These are phyloP conservation scores for Cercospora zeae-maydis DNA, from an alignment of 2,329 filamentous ascomycete genomes.

Conservation along the genomic window DNA sequence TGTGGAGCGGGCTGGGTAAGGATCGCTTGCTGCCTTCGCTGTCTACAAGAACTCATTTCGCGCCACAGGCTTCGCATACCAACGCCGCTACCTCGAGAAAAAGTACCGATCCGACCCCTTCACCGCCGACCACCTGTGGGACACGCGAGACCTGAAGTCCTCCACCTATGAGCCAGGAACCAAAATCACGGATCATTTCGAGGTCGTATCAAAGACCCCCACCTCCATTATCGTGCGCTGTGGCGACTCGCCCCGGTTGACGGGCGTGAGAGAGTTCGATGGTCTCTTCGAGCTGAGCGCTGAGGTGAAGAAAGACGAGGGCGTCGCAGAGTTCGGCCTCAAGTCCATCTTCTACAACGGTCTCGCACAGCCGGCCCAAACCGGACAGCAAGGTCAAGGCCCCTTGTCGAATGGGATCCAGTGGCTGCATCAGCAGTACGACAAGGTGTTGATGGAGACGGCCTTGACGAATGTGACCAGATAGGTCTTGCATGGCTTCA, in stretches of 20 bases:
- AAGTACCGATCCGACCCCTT: slow-evolving; percentile 54
- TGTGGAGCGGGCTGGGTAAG: slow-evolving; percentile 65
- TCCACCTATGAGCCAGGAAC: slow-evolving; percentile 62
- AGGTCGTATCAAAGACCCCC: slow-evolving; percentile 63
- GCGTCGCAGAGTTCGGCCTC: slow-evolving; percentile 60
- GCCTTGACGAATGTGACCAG: slow-evolving; percentile 42
- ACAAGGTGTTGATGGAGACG: slow-evolving; percentile 56
- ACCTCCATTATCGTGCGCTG: slow-evolving; percentile 61
- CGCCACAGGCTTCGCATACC: slow-evolving; percentile 53
- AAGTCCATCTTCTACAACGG: slow-evolving; percentile 64
- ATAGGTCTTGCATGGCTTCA: slow-evolving; percentile 12
- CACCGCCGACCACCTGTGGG: slow-evolving; percentile 61
- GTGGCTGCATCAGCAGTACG: slow-evolving; percentile 55
- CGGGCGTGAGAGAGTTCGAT: slow-evolving; percentile 56
- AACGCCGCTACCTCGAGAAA: slow-evolving; percentile 56
- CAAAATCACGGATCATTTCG: slow-evolving; percentile 66
- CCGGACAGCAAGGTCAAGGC: slow-evolving; percentile 36
- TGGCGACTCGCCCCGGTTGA: slow-evolving; percentile 61
- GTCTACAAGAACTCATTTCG: not conserved
- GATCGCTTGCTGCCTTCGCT: not conserved
- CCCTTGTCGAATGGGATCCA: slow-evolving; percentile 49
- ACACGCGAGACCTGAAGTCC: slow-evolving; percentile 51
- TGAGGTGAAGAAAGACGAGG: slow-evolving; percentile 55
- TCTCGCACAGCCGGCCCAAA: slow-evolving; percentile 34
- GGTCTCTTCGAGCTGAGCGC: slow-evolving; percentile 65